Percentiles rank a stretch among this genome's conserved stretches.
Evolutionary conservation across 2,329 filamentous ascomycete genomes (phyloP).

Genomic region (Venturia nashicola): DNA sequence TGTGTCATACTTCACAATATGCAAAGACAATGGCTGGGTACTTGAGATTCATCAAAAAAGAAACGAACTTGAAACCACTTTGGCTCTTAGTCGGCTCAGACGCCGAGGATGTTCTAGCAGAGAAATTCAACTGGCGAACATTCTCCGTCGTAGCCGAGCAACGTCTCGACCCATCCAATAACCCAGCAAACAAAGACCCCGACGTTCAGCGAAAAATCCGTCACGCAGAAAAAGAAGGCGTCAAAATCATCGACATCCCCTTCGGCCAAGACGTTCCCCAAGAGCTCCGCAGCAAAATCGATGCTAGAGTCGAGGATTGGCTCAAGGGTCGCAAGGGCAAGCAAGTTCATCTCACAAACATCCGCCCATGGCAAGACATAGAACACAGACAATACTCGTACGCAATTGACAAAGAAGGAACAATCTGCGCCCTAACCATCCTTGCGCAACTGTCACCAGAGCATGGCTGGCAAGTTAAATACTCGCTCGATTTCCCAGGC

Average conservation of each 20-base stretch:
- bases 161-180: slow-evolving; percentile 63
- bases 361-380: slow-evolving; percentile 75
- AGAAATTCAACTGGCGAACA: slow-evolving; percentile 74
- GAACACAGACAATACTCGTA: slow-evolving; percentile 79
- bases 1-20: slow-evolving; percentile 72
- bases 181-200: slow-evolving; percentile 51
- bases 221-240: slow-evolving; percentile 68
- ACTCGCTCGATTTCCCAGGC: slow-evolving; percentile 84
- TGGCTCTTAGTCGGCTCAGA: slow-evolving; percentile 81
- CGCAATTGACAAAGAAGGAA: slow-evolving; percentile 59
- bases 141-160: slow-evolving; percentile 83
- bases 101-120: slow-evolving; percentile 67
- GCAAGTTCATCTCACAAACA: slow-evolving; percentile 83
- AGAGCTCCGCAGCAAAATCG: slow-evolving; percentile 56
- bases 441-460: slow-evolving; percentile 68
- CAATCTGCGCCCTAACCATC: slow-evolving; percentile 65
- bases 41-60: slow-evolving; percentile 60
- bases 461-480: slow-evolving; percentile 90
- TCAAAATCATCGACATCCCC: slow-evolving; percentile 64
- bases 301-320: slow-evolving; percentile 69
- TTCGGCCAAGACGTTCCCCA: slow-evolving; percentile 51
- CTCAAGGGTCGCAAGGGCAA: slow-evolving; percentile 65
- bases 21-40: slow-evolving; percentile 60
- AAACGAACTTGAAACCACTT: slow-evolving; percentile 62
- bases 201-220: slow-evolving; percentile 64